Evolutionary conservation across 2,329 filamentous ascomycete genomes (phyloP), one percentile per base, ranked within the genome.

Genomic region (Apiospora kogelbergensis): DNA sequence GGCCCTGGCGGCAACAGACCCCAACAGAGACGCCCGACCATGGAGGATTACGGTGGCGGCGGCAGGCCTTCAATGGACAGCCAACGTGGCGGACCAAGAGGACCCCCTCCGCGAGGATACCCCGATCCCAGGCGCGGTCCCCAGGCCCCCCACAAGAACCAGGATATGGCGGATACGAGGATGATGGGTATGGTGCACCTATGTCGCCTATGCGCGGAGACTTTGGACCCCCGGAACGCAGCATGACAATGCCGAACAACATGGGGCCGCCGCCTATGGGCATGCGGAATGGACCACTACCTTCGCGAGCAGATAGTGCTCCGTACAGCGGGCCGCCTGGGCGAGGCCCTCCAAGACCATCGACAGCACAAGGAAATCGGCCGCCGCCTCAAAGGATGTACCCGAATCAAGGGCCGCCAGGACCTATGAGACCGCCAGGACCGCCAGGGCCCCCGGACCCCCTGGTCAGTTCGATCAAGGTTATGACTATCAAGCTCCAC

Each of bases 191-290:
- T 45, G 76, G 76, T 17, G 76, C 76, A 33, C 76, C 80, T 22
- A 80, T 78, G 66, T 79, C 79, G 45, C 79, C 81, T 13, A 72
- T 72, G 10, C 75, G 76, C 70, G 79, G 82, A 46, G 80, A 82
- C 6, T 89, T 86, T 72, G 86, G 81, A 0, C 84, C 85, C 2
- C 86, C 86, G 10, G 75, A 80, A n/a, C 82, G 89, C 73, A 90
- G 88, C 69, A 87, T 86, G 84, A 91, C 89, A 6, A 88, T 90
- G 86, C 88, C 88, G 1, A 77, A 82, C 3, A 83, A 86, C 68
- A 81, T 84, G 13, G 74, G 76, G 26, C 73, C 64, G 26, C 73
- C 64, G n/a, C 77, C 79, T 22, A 79, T 81, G 72, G 79, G 81
- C 42, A 81, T 81, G 77, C 76, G 74, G 7, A 76, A 79, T 65